Evolutionary conservation across 2,329 filamentous ascomycete species (phyloP).

Genomic region (Cercospora nicotianae): DNA sequence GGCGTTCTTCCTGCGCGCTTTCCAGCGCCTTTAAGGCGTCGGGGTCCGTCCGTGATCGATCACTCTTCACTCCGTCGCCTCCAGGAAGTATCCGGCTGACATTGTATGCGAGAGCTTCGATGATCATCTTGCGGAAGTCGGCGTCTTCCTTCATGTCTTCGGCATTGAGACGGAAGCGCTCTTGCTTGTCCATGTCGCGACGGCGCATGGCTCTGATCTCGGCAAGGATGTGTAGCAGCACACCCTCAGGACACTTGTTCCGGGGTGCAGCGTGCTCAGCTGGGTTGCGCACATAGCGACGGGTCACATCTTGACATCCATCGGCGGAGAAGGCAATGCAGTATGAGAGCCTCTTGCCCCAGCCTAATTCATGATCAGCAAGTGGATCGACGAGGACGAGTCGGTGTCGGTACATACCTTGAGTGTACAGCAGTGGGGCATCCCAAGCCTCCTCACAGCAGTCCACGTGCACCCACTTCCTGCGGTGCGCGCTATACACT

Average conservation of each 20-base stretch:
- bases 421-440: conserved; percentile 84
- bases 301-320: conserved; percentile 68
- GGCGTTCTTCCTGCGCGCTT: conserved; percentile 42
- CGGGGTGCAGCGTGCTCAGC: conserved; percentile 71
- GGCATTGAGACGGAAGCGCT: conserved; percentile 77
- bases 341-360: conserved; percentile 95
- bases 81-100: conserved; percentile 67
- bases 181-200: conserved; percentile 79
- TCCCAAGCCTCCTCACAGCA: conserved; percentile 95
- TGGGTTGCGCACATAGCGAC: conserved; percentile 68
- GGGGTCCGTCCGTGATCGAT: conserved; percentile 40
- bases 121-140: conserved; percentile 72
- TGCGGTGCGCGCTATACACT: conserved; percentile 90
- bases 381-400: not conserved
- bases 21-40: conserved; percentile 52
- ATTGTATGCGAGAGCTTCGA: conserved; percentile 70
- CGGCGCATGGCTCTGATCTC: conserved; percentile 86
- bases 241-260: conserved; percentile 80
- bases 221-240: conserved; percentile 84
- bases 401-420: conserved; percentile 54
- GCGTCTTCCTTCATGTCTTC: conserved; percentile 75
- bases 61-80: conserved; percentile 29
- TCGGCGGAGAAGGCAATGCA: conserved; percentile 96
- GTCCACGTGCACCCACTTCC: conserved; percentile 96
- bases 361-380: conserved; percentile 54